Conservation (phyloP, 2,329 filamentous ascomycete genomes). For the Penicillium glabrum region DNA sequence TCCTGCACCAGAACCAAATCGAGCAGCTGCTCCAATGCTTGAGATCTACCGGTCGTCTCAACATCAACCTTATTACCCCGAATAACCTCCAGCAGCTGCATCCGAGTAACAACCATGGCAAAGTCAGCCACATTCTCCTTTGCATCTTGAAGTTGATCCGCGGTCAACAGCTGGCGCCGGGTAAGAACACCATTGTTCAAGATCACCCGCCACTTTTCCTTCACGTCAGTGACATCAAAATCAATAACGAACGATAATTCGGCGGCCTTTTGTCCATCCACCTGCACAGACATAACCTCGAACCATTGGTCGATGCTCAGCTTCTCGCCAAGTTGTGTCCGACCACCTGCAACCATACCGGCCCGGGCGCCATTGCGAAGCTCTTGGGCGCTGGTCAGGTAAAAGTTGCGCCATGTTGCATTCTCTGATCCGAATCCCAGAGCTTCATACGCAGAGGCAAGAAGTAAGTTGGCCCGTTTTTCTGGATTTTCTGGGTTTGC, state of each 20-base stretch:
- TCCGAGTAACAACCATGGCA: not conserved
- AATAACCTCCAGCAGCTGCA: not conserved
- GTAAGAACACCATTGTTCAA: conserved; percentile 24
- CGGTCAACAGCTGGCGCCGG: not conserved
- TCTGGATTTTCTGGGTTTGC: conserved; percentile 21
- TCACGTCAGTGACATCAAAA: conserved; percentile 11
- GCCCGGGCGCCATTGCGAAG: conserved; percentile 11
- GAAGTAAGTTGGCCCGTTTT: conserved; percentile 13
- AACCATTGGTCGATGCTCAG: conserved; percentile 21
- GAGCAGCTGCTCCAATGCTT: not conserved
- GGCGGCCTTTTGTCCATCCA: conserved; percentile 15
- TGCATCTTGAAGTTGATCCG: not conserved
- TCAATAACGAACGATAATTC: conserved; percentile 14
- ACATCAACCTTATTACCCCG: not conserved
- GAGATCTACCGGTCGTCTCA: not conserved
- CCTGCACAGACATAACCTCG: conserved; percentile 15
- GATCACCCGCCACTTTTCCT: conserved; percentile 18
- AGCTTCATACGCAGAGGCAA: conserved; percentile 34
- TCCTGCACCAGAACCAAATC: not conserved
- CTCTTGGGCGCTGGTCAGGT: conserved; percentile 32
- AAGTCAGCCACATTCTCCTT: not conserved
- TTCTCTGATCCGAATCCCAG: conserved; percentile 42
- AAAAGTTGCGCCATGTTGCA: conserved; percentile 44
- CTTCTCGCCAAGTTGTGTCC: not conserved
- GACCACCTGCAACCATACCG: not conserved